Conservation (phyloP, 768 basidiomycete genomes). For the Candolleomyces aberdarensis region DNA sequence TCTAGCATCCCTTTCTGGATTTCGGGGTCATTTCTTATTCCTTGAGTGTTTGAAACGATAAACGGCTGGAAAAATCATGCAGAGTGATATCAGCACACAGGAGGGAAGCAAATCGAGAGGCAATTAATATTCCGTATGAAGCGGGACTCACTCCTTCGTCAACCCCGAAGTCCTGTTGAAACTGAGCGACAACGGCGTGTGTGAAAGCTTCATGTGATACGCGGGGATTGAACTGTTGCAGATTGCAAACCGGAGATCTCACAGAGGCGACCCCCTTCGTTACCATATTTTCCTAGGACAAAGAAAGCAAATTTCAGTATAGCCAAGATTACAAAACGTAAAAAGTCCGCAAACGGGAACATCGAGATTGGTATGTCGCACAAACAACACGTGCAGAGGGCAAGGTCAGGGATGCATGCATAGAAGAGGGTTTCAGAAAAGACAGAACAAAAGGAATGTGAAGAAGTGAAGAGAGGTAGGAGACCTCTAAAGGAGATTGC, state of each 20-base stretch:
- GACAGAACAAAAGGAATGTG: too few species aligned
- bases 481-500: too few species aligned
- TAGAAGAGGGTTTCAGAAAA: too few species aligned
- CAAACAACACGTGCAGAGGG: too few species aligned
- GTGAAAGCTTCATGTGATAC: slow-evolving; percentile 72
- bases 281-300: slow-evolving; percentile 64
- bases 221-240: slow-evolving; percentile 48
- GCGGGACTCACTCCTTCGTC: slow-evolving; percentile 23
- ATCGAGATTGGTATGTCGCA: too few species aligned
- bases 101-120: background rate
- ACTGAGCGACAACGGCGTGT: slow-evolving; percentile 63
- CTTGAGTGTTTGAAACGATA: slow-evolving; percentile 43
- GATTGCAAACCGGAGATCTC: slow-evolving; percentile 88
- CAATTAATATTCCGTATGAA: background rate
- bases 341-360: background rate
- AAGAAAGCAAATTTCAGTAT: background rate
- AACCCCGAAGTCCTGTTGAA: slow-evolving; percentile 53
- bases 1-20: slow-evolving; percentile 71
- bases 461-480: too few species aligned
- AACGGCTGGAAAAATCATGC: slow-evolving; percentile 28
- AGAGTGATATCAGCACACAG: background rate
- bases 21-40: slow-evolving; percentile 47
- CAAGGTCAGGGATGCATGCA: too few species aligned
- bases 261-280: slow-evolving; percentile 90
- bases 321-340: too few species aligned